These are phyloP conservation scores for Spirogloea muscicola DNA, from an alignment of 139 green algal genomes.

Conservation along the genomic window DNA sequence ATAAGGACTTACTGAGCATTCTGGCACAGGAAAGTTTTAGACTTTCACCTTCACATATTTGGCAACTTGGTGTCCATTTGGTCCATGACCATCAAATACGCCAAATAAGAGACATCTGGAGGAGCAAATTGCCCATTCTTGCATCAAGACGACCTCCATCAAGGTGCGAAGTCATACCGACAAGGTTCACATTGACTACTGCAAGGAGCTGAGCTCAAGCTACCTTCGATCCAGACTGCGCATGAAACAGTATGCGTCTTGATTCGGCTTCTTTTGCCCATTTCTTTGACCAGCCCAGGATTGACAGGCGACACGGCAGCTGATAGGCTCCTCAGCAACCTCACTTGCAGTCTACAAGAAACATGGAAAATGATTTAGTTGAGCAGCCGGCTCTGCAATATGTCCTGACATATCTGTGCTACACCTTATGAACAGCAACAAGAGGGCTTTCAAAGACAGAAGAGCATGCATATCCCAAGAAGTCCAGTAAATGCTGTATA, in stretches of 20 bases:
- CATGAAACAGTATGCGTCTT: constrained; percentile 44
- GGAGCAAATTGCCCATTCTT: not conserved
- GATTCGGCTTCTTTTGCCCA: constrained; percentile 23
- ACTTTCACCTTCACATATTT: constrained; percentile 37
- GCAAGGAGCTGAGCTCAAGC: not conserved
- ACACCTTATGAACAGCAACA: too few relatives aligned
- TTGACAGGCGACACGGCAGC: constrained; percentile 22
- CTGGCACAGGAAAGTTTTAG: not conserved
- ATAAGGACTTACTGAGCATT: not conserved
- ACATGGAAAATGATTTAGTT: too few relatives aligned
- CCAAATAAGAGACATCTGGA: constrained; percentile 39
- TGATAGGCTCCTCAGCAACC: constrained; percentile 24
- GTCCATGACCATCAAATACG: constrained; percentile 45
- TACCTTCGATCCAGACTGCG: constrained; percentile 4
- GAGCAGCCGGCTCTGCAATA: too few relatives aligned
- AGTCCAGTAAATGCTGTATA: too few relatives aligned
- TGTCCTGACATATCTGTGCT: too few relatives aligned
- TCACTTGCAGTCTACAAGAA: too few relatives aligned
- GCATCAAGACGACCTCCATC: not conserved
- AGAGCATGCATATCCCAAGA: too few relatives aligned
- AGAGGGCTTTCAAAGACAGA: too few relatives aligned
- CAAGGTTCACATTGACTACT: not conserved
- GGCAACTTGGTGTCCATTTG: constrained; percentile 33
- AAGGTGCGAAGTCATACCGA: not conserved
- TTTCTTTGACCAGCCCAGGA: constrained; percentile 19